phyloP scores from a whole-genome alignment of 768 basidiomycete genomes.

The Gautieria morchelliformis region DNA sequence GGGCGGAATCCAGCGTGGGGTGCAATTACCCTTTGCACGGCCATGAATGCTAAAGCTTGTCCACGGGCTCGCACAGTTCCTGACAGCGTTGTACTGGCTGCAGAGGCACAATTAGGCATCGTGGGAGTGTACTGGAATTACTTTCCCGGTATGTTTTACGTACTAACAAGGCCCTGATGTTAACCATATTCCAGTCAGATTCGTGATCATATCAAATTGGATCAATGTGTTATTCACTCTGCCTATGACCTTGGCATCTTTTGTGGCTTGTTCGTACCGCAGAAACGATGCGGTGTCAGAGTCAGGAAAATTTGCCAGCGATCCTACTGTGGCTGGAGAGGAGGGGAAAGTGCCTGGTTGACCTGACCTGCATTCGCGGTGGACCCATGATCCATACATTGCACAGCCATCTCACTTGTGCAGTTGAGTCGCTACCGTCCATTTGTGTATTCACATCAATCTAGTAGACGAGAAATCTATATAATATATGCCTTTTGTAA shows the following conservation, averaged over 20 bases:
- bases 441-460: no score
- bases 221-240: background rate
- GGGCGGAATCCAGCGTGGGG: background rate
- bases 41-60: background rate
- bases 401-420: no score
- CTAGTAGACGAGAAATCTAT: no score
- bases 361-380: no score
- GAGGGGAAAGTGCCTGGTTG: no score
- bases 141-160: background rate
- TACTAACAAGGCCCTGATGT: background rate
- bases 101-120: background rate
- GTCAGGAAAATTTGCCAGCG: no score
- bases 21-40: background rate
- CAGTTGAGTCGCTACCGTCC: no score
- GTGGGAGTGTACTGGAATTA: background rate
- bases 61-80: background rate
- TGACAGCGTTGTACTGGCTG: background rate
- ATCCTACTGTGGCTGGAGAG: no score
- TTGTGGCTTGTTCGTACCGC: background rate
- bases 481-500: no score
- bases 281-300: no score
- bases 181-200: background rate
- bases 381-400: no score
- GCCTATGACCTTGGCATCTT: background rate
- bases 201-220: background rate